phyloP scores from a whole-genome alignment of 495 filamentous ascomycete species.

The Jackrogersella multiformis region DNA sequence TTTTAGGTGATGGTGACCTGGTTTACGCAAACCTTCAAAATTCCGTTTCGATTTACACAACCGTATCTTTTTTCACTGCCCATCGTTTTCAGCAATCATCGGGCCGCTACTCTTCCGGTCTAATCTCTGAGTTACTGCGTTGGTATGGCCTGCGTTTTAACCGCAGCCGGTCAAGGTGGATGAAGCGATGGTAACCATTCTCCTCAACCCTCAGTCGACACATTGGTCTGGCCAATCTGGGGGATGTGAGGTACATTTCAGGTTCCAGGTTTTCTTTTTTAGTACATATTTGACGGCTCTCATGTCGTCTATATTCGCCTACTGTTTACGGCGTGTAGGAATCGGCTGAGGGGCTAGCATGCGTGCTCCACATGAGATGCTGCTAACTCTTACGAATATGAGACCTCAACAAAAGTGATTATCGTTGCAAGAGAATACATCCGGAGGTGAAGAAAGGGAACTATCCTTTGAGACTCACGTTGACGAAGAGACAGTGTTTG shows the following conservation, averaged over 20 bases:
- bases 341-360: not conserved
- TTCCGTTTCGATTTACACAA: slow-evolving; percentile 41
- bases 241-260: slow-evolving; percentile 6
- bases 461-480: slow-evolving; percentile 14
- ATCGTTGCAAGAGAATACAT: slow-evolving; percentile 4
- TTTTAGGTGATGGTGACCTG: slow-evolving; percentile 36
- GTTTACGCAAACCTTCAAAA: slow-evolving; percentile 45
- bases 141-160: slow-evolving; percentile 1
- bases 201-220: not conserved
- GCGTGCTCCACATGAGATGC: not conserved
- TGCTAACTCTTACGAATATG: slow-evolving; percentile 2
- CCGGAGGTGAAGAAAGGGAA: slow-evolving; percentile 13
- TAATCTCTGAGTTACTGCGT: slow-evolving; percentile 4
- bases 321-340: not conserved
- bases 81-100: slow-evolving; percentile 21
- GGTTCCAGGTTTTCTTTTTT: slow-evolving; percentile 27
- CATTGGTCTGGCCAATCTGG: slow-evolving; percentile 4
- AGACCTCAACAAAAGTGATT: slow-evolving; percentile 12
- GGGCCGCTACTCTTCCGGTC: not conserved
- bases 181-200: slow-evolving; percentile 4
- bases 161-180: slow-evolving; percentile 3
- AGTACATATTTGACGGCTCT: slow-evolving; percentile 44
- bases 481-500: not conserved
- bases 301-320: slow-evolving; percentile 19
- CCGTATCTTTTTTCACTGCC: slow-evolving; percentile 36